These are phyloP conservation scores for Camelina sativa DNA, from an alignment of 345 rosid genomes.

Conservation along the genomic window DNA sequence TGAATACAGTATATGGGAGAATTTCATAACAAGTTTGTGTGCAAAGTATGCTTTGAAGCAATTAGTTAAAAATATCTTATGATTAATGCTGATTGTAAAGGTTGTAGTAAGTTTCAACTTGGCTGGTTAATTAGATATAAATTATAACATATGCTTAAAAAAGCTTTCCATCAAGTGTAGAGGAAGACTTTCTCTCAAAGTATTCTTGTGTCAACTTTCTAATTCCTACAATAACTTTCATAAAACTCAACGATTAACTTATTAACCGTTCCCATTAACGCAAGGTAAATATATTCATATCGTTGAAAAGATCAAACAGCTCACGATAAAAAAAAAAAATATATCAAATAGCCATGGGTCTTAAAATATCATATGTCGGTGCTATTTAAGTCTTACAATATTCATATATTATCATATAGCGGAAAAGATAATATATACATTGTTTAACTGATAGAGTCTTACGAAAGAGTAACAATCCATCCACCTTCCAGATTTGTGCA, in stretches of 20 bases:
- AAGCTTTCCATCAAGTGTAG: neutral
- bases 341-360: too few species aligned
- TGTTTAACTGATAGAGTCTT: neutral
- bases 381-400: too few species aligned
- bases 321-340: neutral
- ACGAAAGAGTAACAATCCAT: neutral
- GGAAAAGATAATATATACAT: too few species aligned
- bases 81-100: neutral
- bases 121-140: neutral
- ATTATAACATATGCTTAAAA: neutral
- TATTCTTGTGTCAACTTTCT: neutral
- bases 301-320: neutral
- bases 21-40: constrained; percentile 30
- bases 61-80: constrained; percentile 5
- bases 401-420: too few species aligned
- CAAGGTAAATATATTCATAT: neutral
- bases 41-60: constrained; percentile 42
- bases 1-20: constrained; percentile 21
- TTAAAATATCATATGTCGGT: too few species aligned
- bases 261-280: neutral
- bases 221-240: neutral
- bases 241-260: constrained; percentile 4
- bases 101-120: neutral
- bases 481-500: neutral
- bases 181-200: neutral